Base-by-base conservation (phyloP, 768 basidiomycete genomes). In the Tricholoma sp. region DNA sequence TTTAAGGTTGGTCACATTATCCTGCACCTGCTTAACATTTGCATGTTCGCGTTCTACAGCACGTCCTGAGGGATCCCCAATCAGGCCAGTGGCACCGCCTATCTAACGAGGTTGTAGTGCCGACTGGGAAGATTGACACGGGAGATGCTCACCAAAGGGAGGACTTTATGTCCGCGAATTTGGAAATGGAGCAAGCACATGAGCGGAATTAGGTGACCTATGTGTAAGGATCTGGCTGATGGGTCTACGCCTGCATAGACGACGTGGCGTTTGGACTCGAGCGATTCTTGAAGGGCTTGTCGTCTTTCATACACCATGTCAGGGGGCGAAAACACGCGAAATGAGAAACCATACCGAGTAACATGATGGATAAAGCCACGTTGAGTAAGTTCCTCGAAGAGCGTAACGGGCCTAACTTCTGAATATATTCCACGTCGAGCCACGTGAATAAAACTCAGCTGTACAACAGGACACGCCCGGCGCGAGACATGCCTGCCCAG, bases 41-140 rank as follows among this genome's bases (percentile, higher is more conserved):
- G 93, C 82, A 3, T 84, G 78, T 54, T 85, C 81, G 19, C 97
- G 85, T 71, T 97, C 96, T 0, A 83, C 83, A 4, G 81, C 79
- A 34, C 95, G 81, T 1, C 97, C 96, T 4, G 95, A 96, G 7
- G 97, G 97, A 67, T 99, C 97, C 5, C 97, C 97, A 46, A 99
- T 87, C n/a, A 89, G 84, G 8, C 94, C 97, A 0, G 96, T 98
- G 8, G 94, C 95, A 0, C 94, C 94, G 31, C 97, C 96, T 68
- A 98, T 89, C 96, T 98, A 66, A 31, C 29, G 31, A n/a, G 8
- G 29, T 43, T 59, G 37, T 62, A 37, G 32, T 46, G 29, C 50
- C 53, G n/a, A 22, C 43, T 16, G 29, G 34, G 47, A 52, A 5
- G 16, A 12, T 45, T 29, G 7, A 27, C 5, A n/a, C 24, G 1